Conservation (phyloP, 1,284 basidiomycete genomes). For the Erythrobasidium hasegawianum region DNA sequence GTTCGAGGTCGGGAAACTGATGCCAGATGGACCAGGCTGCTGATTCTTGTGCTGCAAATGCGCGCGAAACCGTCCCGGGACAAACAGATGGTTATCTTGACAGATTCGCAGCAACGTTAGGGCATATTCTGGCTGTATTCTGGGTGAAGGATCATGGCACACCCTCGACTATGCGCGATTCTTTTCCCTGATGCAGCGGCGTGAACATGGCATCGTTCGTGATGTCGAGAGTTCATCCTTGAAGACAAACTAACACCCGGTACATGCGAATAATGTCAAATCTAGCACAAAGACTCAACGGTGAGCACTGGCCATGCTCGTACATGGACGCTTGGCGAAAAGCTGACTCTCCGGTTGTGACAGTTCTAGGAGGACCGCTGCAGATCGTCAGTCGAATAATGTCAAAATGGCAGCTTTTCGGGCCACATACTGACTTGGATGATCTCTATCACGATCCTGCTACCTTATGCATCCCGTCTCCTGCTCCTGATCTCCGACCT, state of each 20-base stretch:
- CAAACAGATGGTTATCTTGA: slow-evolving; percentile 15
- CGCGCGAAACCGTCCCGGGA: slow-evolving; percentile 21
- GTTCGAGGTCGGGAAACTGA: not conserved
- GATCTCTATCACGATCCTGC: no score
- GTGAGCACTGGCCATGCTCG: not conserved
- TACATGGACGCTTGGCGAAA: not conserved
- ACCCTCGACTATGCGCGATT: slow-evolving; percentile 28
- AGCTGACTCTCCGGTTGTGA: not conserved
- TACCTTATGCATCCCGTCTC: no score
- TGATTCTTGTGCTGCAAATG: not conserved
- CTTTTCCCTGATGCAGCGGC: slow-evolving; percentile 28
- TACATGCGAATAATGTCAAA: slow-evolving; percentile 6
- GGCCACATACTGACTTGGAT: not conserved
- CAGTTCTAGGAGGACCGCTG: slow-evolving; percentile 27
- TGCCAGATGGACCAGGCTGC: slow-evolving; percentile 3
- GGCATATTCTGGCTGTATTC: no score
- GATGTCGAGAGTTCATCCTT: no score
- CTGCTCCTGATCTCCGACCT: not conserved
- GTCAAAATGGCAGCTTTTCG: not conserved
- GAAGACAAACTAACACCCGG: not conserved
- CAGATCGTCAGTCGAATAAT: slow-evolving; percentile 27
- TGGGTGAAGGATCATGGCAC: not conserved
- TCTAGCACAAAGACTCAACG: slow-evolving; percentile 25
- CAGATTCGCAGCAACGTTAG: no score
- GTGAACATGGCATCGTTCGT: slow-evolving; percentile 31